Percentiles rank a stretch among this genome's conserved stretches.
phyloP scores from a whole-genome alignment of 768 basidiomycete species.

The Lentinula sp. region DNA sequence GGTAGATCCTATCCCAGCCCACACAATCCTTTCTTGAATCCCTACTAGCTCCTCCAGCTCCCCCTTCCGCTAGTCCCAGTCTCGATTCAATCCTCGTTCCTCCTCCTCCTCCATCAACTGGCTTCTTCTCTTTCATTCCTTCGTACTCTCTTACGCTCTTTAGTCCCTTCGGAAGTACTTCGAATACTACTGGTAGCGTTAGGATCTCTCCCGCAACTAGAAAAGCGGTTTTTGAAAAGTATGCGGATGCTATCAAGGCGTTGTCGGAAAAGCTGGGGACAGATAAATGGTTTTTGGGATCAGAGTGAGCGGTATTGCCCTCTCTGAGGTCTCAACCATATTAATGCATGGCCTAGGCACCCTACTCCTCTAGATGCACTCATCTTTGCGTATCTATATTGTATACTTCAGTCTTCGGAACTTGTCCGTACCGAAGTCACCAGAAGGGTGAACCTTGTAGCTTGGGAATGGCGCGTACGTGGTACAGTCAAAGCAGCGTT shows the following conservation, averaged over 20 bases:
- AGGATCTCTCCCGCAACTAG: slow-evolving; percentile 34
- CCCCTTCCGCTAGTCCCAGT: slow-evolving; percentile 17
- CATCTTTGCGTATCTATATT: slow-evolving; percentile 75
- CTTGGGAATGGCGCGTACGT: slow-evolving; percentile 73
- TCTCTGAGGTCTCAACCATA: neutral
- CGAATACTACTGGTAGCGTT: slow-evolving; percentile 32
- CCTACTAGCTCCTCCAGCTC: slow-evolving; percentile 25
- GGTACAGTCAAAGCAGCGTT: slow-evolving; percentile 52
- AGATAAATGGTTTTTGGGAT: slow-evolving; percentile 79
- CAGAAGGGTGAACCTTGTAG: slow-evolving; percentile 69
- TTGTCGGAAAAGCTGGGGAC: slow-evolving; percentile 71
- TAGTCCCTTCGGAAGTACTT: slow-evolving; percentile 17
- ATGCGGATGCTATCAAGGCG: slow-evolving; percentile 64
- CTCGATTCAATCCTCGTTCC: slow-evolving; percentile 51
- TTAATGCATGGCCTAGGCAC: slow-evolving; percentile 30
- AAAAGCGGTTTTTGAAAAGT: slow-evolving; percentile 45
- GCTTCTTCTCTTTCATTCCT: slow-evolving; percentile 59
- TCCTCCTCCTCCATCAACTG: slow-evolving; percentile 66
- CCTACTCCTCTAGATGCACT: slow-evolving; percentile 82
- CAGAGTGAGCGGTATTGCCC: slow-evolving; percentile 39
- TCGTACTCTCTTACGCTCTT: neutral
- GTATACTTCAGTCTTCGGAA: slow-evolving; percentile 42
- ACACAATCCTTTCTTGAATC: slow-evolving; percentile 33
- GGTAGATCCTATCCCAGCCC: slow-evolving; percentile 46
- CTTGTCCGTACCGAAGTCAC: slow-evolving; percentile 57